Evolutionary conservation across 129 eudicot genomes (phyloP), one percentile per base, ranked within the genome.

Genomic region (Logfia minima): DNA sequence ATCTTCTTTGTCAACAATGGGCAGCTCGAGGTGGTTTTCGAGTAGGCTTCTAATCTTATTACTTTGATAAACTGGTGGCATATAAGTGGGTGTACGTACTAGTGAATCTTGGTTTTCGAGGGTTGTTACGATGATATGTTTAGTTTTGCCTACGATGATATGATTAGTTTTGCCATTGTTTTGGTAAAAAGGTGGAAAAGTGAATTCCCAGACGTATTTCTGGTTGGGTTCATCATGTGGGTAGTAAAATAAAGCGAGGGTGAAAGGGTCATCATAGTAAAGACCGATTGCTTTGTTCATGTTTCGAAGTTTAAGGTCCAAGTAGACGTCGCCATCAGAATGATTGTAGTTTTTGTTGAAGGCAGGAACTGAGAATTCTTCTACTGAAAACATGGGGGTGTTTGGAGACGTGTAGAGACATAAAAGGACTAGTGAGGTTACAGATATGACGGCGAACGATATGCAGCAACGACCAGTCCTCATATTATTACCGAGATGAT

Each of bases 351-450:
- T 28, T 31, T 52, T 29, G 76, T 53, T 53, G 1, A 72, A 72
- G n/a, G 76, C 48, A 14, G 66, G 65, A 71, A 71, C 76, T 2
- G 76, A 52, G 76, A 72, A 53, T 17, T 72, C 66, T 8, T 72
- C 76, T 18, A 72, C 18, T 8, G 76, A 52, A 5, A 72, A 24
- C 29, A 28, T 53, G 14, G 76, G 76, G 51, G 23, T n/a, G 76
- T 53, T 72, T 29, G 76, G 76, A 26, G 1, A 18, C 29, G 76
- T 28, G 51, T 53, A 72, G 0, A 72, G 65, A 72, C 19, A 31
- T 19, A 9, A 0, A 28, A 71, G 63, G 21, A 71, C 66, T 29
- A 9, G 6, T n/a, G 2, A 43, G 2, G 52, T 6, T 11, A 43
- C 10, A 43, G 6, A 24, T 24, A 24, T 24, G 26, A 24, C 26